Evolutionary conservation across 192 early-diverging fungal genomes (phyloP).

Genomic region (Helicostylum pulchrum): DNA sequence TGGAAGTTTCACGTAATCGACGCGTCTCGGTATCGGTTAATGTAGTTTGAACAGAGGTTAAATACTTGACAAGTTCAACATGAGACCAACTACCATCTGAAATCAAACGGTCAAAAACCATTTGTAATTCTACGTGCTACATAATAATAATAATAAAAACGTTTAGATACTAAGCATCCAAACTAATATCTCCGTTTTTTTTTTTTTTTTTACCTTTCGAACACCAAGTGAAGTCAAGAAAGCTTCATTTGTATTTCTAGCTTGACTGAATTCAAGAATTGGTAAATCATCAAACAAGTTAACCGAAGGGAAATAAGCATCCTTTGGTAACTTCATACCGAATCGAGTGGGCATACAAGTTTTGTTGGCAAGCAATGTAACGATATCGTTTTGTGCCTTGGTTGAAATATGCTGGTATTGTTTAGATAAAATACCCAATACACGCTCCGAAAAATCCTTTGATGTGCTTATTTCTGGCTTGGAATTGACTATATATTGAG

Average conservation of each 20-base stretch:
- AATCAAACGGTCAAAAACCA: constrained; percentile 78
- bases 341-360: constrained; percentile 69
- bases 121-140: constrained; percentile 76
- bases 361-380: constrained; percentile 34
- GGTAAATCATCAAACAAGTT: constrained; percentile 85
- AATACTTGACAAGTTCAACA: constrained; percentile 77
- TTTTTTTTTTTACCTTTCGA: constrained; percentile 54
- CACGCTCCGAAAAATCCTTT: constrained; percentile 64
- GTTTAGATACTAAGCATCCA: not conserved
- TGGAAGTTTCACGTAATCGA: constrained; percentile 56
- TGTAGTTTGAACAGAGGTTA: constrained; percentile 65
- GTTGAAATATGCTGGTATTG: constrained; percentile 38
- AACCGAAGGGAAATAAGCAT: constrained; percentile 77
- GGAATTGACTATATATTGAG: constrained; percentile 44
- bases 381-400: constrained; percentile 30
- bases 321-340: constrained; percentile 63
- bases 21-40: constrained; percentile 58
- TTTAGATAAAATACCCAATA: constrained; percentile 52
- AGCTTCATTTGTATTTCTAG: constrained; percentile 45
- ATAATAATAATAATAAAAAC: not conserved
- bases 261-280: constrained; percentile 55
- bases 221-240: constrained; percentile 71
- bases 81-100: constrained; percentile 81
- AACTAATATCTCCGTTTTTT: not conserved
- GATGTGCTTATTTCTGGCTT: constrained; percentile 45